Conservation (phyloP, 2,329 filamentous ascomycete genomes). For the Colletotrichum camelliae region DNA sequence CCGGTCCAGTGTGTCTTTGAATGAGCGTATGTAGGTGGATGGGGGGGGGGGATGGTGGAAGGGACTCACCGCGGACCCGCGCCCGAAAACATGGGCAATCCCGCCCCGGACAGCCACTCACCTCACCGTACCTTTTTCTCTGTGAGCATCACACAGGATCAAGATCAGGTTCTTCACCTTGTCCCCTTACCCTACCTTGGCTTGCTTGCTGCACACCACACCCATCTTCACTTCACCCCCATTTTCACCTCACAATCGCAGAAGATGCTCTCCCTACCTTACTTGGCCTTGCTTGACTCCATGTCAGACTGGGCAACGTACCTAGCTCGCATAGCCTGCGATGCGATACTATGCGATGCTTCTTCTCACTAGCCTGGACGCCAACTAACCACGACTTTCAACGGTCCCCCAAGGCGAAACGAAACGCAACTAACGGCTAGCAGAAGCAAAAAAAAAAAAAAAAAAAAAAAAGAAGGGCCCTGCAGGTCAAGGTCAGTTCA, state of each 20-base stretch:
- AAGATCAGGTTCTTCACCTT: background rate
- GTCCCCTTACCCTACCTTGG: background rate
- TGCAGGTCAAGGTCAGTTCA: background rate
- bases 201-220: background rate
- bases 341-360: background rate
- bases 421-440: conserved; percentile 1
- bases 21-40: background rate
- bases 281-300: background rate
- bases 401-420: background rate
- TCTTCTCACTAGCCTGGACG: background rate
- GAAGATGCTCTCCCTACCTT: background rate
- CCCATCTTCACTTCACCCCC: background rate
- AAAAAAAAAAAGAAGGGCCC: background rate
- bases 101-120: background rate
- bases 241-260: background rate
- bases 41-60: background rate
- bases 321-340: background rate
- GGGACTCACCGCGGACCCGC: background rate
- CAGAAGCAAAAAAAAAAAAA: background rate
- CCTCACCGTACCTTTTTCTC: background rate
- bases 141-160: background rate
- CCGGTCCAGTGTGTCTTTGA: background rate
- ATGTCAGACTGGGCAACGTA: background rate
- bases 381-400: background rate
- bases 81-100: background rate